Evolutionary conservation across 192 early-diverging fungal genomes (phyloP), one percentile per base, ranked within the genome.

Genomic region (Dissophora ornata): DNA sequence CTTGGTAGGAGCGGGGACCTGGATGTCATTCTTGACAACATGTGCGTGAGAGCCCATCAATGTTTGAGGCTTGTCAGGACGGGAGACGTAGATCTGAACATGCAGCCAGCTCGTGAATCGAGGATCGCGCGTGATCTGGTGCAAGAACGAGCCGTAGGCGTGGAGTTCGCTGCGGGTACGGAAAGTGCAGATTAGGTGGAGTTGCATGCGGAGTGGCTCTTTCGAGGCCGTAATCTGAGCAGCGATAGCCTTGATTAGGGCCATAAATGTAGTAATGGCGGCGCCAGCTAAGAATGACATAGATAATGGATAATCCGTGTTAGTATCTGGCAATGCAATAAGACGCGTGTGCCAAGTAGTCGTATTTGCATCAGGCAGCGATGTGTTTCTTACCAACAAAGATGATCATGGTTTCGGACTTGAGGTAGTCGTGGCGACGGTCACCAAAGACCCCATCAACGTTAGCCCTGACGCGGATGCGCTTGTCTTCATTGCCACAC

Each of bases 371-470:
- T n/a, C n/a, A n/a, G n/a, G n/a, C n/a, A n/a, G n/a, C 2, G 54
- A 56, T 22, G 21, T 29, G 6, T 8, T 30, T 25, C 54, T 56
- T 41, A 56, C 54, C 54, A 44, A 71, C 68, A 71, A 71, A 71
- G 53, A 71, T 58, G 13, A 71, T 71, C 54, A 71, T 48, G 0
- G 61, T 64, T 40, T 71, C 69, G 18, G 62, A 64, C 15, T 74
- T 74, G 19, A 64, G 56, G 26, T 74, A 74, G 49, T 74, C 70
- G 15, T 74, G 70, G 44, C 62, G 70, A 40, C 70, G 70, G 19
- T 65, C 70, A 59, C 70, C 70, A 53, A 65, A 74, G 56, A 74
- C 70, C 58, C 70, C 70, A 54, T 74, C 70, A 22, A 74, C 57
- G 29, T 74, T 64, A 16, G 62, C 63, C 12, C 36, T 54, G 42